Base-by-base conservation (phyloP, 805 yeast genomes). In the Hanseniaspora lachancei region DNA sequence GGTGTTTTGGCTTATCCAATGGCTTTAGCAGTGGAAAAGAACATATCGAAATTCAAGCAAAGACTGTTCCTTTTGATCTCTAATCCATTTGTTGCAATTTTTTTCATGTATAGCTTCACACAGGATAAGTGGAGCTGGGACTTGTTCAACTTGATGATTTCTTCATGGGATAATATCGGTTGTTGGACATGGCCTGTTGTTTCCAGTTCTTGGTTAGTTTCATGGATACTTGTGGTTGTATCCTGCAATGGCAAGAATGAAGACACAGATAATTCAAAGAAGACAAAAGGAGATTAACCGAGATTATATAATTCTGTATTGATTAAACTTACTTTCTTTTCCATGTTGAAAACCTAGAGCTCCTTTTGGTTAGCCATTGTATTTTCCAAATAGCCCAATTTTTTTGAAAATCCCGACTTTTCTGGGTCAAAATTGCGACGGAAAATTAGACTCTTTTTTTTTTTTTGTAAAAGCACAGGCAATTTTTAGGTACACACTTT, bases 181-280 rank as follows among this genome's bases (percentile, higher is more conserved):
- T 82, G 85, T 58, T 88, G 95, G 91, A 85, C 95, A 0, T 88
- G 95, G 89, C 75, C 79, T 57, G 77, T 86, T 24, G 65, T 89
- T 1, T 72, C 80, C 42, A 70, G 82, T 43, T 86, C 88, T 0
- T 89, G 96, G 95, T 66, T 82, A 40, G 95, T 97, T 3, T 75
- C 81, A 5, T 91, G 97, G 97, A 46, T 80, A 3, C 62, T 70
- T 16, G 61, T 70, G 13, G 66, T 68, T 0, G 48, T 64, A n/a
- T 69, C 74, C 46, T 58, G 55, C 36, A 41, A 41, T 41, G 42
- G 47, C 21, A 41, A 44, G 18, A 24, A 44, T 32, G 3, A 15
- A 4, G 24, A 3, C 16, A 18, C 16, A 8, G 18, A 23, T 7
- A n/a, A 41, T 32, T 8, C 10, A 20, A 39, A 38, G 32, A 35